A percentile compares a stretch with the other conserved stretches of the same genome.
These are phyloP conservation scores for Xerocomus minutiporus DNA, from an alignment of 1,284 basidiomycete species.

Conservation along the genomic window DNA sequence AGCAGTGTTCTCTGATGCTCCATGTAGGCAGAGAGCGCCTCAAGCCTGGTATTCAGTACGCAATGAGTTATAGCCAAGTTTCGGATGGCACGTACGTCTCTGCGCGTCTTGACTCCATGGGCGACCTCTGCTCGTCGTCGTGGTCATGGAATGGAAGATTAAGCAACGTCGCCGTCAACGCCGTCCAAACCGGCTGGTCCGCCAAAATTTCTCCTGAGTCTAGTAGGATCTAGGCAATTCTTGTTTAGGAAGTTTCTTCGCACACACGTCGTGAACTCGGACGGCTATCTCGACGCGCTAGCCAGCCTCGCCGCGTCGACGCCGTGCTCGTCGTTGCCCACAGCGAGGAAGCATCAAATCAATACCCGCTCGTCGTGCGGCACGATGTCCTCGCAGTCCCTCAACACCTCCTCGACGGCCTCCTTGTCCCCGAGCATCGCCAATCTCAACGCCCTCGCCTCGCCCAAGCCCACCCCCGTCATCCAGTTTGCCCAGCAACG, in stretches of 20 bases:
- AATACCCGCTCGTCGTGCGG: conserved; percentile 12
- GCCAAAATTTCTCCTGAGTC: conserved; percentile 28
- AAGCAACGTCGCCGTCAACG: conserved; percentile 15
- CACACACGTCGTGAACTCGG: conserved; percentile 16
- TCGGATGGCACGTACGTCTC: conserved; percentile 44
- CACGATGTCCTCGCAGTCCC: conserved; percentile 29
- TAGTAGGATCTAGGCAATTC: conserved; percentile 1
- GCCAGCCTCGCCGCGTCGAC: conserved; percentile 4
- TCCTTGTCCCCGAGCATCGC: conserved; percentile 33
- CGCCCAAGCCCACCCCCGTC: conserved; percentile 22
- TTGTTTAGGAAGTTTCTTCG: conserved; percentile 20
- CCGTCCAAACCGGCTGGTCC: neutral
- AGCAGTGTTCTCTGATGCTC: conserved; percentile 55
- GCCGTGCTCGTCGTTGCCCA: conserved; percentile 22
- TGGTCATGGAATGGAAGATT: conserved; percentile 30
- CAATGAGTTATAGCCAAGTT: conserved; percentile 7
- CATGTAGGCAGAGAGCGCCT: conserved; percentile 64
- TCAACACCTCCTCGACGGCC: conserved; percentile 32
- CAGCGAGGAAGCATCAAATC: conserved; percentile 18
- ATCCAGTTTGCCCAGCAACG: conserved; percentile 25
- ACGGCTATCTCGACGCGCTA: conserved; percentile 14
- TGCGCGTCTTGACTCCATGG: conserved; percentile 55
- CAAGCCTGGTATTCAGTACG: conserved; percentile 40
- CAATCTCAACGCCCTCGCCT: conserved; percentile 31
- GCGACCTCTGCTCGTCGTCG: conserved; percentile 23